These are phyloP conservation scores for Schoenoplectus tabernaemontani DNA, from an alignment of 202 grass and related monocot species.

Conservation along the genomic window DNA sequence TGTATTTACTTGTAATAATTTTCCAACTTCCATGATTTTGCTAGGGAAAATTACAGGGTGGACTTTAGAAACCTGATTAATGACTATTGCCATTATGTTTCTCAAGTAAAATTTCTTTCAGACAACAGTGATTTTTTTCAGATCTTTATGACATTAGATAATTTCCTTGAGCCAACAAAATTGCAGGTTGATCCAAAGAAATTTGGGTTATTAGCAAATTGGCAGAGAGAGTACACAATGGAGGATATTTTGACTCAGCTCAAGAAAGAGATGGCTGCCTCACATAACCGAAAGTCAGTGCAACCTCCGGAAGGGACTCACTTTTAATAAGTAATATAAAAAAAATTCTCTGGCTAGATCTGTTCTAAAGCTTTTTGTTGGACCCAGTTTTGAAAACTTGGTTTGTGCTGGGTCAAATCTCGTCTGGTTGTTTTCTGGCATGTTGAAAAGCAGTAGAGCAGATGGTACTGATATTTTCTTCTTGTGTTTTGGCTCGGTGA, in stretches of 20 bases:
- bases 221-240: slow-evolving; percentile 64
- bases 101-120: not conserved
- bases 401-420: not conserved
- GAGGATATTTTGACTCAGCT: slow-evolving; percentile 64
- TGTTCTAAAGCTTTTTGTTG: slow-evolving; percentile 18
- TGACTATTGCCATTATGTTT: no score
- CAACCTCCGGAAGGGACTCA: slow-evolving; percentile 72
- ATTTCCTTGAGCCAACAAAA: not conserved
- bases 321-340: slow-evolving; percentile 30
- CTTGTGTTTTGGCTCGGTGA: not conserved
- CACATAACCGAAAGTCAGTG: slow-evolving; percentile 57
- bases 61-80: not conserved
- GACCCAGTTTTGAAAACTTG: not conserved
- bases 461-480: not conserved
- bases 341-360: not conserved
- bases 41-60: no score
- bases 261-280: slow-evolving; percentile 61
- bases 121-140: not conserved
- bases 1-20: no score
- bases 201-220: slow-evolving; percentile 46
- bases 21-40: no score
- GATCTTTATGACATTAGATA: not conserved
- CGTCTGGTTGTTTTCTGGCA: not conserved
- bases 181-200: slow-evolving; percentile 72
- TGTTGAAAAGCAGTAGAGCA: slow-evolving; percentile 9